Conservation (phyloP, 257 asterid genomes). For the Verbena officinalis region DNA sequence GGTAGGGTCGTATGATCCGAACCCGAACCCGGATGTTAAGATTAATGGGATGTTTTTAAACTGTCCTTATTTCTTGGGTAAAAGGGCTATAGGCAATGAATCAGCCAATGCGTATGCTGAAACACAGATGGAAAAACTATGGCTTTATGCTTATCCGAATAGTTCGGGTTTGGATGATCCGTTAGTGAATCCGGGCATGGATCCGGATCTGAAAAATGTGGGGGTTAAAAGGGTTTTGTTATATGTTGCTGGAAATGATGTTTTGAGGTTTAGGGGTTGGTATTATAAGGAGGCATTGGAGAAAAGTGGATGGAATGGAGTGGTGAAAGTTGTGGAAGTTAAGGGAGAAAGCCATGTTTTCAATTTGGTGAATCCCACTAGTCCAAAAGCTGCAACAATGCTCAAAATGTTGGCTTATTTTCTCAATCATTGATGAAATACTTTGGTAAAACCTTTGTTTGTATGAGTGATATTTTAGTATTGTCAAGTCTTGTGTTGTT, state of each 20-base stretch:
- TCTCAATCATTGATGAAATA: constrained; percentile 27
- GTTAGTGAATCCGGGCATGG: constrained; percentile 46
- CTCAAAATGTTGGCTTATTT: constrained; percentile 34
- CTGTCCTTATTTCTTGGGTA: constrained; percentile 67
- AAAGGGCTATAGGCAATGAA: constrained; percentile 51
- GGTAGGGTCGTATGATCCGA: constrained; percentile 27
- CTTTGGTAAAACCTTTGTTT: not conserved
- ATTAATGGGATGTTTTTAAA: constrained; percentile 36
- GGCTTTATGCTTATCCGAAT: constrained; percentile 49
- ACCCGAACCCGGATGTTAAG: constrained; percentile 28
- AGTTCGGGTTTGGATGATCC: constrained; percentile 62
- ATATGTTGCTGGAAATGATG: constrained; percentile 43
- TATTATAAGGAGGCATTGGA: constrained; percentile 34
- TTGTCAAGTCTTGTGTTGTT: no score
- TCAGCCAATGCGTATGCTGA: not conserved
- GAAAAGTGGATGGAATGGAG: constrained; percentile 47
- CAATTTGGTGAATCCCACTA: constrained; percentile 31
- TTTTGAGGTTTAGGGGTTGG: constrained; percentile 43
- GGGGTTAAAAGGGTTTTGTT: constrained; percentile 42
- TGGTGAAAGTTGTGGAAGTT: constrained; percentile 39
- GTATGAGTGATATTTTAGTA: not conserved
- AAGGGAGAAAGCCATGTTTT: constrained; percentile 45
- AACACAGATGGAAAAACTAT: constrained; percentile 28
- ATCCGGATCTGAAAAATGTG: constrained; percentile 34
- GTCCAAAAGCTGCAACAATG: constrained; percentile 28